phyloP scores from a whole-genome alignment of 2,329 filamentous ascomycete species.

The Diaporthe sp. region DNA sequence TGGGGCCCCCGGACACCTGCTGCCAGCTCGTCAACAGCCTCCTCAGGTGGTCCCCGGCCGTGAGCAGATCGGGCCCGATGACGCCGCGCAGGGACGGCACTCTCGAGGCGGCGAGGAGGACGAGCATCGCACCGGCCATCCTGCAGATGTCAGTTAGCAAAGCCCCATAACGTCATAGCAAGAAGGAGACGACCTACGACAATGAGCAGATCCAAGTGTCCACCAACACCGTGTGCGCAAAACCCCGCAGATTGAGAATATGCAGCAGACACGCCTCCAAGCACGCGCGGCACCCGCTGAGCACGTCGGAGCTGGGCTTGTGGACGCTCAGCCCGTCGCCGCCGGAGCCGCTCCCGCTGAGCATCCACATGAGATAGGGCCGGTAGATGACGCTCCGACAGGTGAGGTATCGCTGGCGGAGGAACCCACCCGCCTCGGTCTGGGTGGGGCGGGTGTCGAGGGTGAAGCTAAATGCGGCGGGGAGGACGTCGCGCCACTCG shows the following conservation, averaged over 20 bases:
- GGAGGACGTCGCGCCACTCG: conserved; percentile 62
- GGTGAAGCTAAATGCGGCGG: conserved; percentile 57
- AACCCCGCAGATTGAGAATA: conserved; percentile 61
- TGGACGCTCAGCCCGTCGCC: conserved; percentile 42
- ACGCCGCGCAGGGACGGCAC: conserved; percentile 54
- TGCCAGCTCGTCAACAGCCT: conserved; percentile 59
- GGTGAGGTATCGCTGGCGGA: conserved; percentile 64
- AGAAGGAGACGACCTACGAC: conserved; percentile 54
- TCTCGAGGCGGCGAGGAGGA: conserved; percentile 60
- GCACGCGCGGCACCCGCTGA: conserved; percentile 59
- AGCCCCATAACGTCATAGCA: not conserved
- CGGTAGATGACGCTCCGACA: conserved; percentile 67
- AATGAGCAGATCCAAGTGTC: conserved; percentile 69
- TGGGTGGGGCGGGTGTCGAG: conserved; percentile 49
- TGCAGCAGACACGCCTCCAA: conserved; percentile 63
- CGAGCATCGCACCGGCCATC: conserved; percentile 64
- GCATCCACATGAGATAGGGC: conserved; percentile 64
- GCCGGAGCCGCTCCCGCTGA: conserved; percentile 53
- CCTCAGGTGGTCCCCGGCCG: conserved; percentile 57
- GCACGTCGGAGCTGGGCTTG: conserved; percentile 51
- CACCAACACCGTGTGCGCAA: conserved; percentile 64
- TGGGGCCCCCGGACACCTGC: conserved; percentile 52
- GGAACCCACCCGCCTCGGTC: conserved; percentile 61
- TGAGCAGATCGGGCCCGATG: conserved; percentile 54
- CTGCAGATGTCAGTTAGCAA: conserved; percentile 45